Percentiles rank a stretch among this genome's conserved stretches.
phyloP scores from a whole-genome alignment of 768 basidiomycete genomes.

The Calocera cornea region DNA sequence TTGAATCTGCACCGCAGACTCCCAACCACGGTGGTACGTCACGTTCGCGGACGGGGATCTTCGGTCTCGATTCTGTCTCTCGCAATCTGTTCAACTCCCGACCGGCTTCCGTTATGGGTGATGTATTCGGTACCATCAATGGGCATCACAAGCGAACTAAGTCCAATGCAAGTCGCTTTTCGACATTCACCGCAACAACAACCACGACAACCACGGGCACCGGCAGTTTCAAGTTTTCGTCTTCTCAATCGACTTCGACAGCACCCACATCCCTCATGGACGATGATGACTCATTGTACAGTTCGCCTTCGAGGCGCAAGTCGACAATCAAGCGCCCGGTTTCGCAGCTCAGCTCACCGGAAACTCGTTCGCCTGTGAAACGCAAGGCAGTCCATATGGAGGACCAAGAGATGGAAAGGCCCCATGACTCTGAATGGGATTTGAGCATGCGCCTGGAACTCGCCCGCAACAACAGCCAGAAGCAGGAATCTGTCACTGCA shows the following conservation, averaged over 20 bases:
- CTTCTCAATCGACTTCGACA: constrained; percentile 51
- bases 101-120: constrained; percentile 45
- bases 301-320: constrained; percentile 9
- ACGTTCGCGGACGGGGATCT: constrained; percentile 66
- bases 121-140: constrained; percentile 56
- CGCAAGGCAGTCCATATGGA: constrained; percentile 27
- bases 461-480: constrained; percentile 72
- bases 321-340: constrained; percentile 48
- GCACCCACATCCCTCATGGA: constrained; percentile 42
- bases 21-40: constrained; percentile 49
- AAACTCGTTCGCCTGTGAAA: constrained; percentile 32
- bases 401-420: constrained; percentile 27
- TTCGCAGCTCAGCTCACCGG: constrained; percentile 11
- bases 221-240: constrained; percentile 48
- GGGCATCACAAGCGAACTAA: constrained; percentile 44
- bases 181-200: constrained; percentile 53
- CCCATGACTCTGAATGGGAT: constrained; percentile 63
- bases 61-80: constrained; percentile 79
- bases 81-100: constrained; percentile 70
- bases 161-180: constrained; percentile 59
- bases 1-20: constrained; percentile 66
- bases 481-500: constrained; percentile 33
- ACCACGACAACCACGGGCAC: constrained; percentile 46
- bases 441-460: constrained; percentile 64
- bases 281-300: constrained; percentile 19